Percentiles rank a stretch among this genome's conserved stretches.
phyloP scores from a whole-genome alignment of 495 filamentous ascomycete genomes.

The Xylaria longipes region DNA sequence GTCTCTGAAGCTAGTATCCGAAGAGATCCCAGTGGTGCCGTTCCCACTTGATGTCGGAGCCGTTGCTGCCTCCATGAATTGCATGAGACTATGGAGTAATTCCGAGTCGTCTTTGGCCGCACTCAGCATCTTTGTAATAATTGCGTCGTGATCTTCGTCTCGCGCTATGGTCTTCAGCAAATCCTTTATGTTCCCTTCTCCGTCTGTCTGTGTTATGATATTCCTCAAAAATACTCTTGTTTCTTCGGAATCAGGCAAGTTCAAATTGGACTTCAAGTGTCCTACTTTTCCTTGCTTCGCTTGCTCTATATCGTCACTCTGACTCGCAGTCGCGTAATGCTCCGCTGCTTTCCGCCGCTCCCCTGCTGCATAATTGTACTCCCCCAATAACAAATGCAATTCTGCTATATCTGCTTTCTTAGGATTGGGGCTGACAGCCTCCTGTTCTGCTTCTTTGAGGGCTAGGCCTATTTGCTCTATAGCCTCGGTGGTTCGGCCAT shows the following conservation, averaged over 20 bases:
- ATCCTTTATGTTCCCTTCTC: background rate
- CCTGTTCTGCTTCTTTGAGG: background rate
- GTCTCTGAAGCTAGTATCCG: background rate
- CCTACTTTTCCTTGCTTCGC: conserved; percentile 5
- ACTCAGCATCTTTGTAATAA: background rate
- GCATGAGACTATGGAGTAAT: background rate
- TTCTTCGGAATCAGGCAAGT: background rate
- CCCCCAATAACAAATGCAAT: conserved; percentile 2
- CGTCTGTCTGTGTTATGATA: background rate
- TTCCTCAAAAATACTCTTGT: background rate
- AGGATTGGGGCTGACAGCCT: background rate
- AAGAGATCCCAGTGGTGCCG: background rate
- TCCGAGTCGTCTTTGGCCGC: background rate
- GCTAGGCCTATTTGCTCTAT: background rate
- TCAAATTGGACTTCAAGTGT: background rate
- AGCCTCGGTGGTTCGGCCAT: background rate
- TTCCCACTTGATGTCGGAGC: background rate
- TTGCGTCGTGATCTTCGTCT: background rate
- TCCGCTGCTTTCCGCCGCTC: background rate
- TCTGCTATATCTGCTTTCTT: background rate
- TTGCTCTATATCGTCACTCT: background rate
- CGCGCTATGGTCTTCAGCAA: background rate
- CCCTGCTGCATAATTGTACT: background rate
- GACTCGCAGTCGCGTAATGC: background rate
- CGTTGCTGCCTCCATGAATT: background rate